These are phyloP conservation scores for Backusella tarrabulga DNA, from an alignment of 192 early-diverging fungal genomes.

Conservation along the genomic window DNA sequence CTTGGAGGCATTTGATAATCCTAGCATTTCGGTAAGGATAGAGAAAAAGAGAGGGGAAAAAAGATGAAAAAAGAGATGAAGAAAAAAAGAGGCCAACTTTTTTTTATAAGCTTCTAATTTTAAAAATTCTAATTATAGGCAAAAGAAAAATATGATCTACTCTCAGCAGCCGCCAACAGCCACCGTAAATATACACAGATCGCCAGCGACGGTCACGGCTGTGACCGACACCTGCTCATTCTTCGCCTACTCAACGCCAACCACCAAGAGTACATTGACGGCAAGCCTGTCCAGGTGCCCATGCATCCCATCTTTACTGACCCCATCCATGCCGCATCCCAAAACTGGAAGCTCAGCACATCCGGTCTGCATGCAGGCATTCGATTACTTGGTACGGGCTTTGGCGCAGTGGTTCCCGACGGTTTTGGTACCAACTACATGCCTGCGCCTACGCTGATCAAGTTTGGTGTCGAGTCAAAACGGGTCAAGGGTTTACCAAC, in stretches of 20 bases:
- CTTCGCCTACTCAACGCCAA: slow-evolving; percentile 57
- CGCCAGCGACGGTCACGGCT: slow-evolving; percentile 74
- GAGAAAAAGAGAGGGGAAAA: too few species aligned
- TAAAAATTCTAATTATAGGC: slow-evolving; percentile 1
- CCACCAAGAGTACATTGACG: slow-evolving; percentile 22
- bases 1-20: slow-evolving; percentile 65
- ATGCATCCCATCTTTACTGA: slow-evolving; percentile 64
- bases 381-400: slow-evolving; percentile 73
- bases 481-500: slow-evolving; percentile 15
- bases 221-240: slow-evolving; percentile 85
- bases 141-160: slow-evolving; percentile 31
- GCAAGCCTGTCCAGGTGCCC: background rate
- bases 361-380: slow-evolving; percentile 73
- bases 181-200: slow-evolving; percentile 68
- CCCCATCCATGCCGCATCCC: slow-evolving; percentile 67
- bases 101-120: too few species aligned
- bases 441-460: slow-evolving; percentile 58
- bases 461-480: slow-evolving; percentile 84
- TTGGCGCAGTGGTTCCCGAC: slow-evolving; percentile 76
- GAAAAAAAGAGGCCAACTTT: background rate
- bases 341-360: slow-evolving; percentile 78
- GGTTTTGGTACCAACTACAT: slow-evolving; percentile 91
- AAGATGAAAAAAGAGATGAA: too few species aligned
- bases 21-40: slow-evolving; percentile 5
- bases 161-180: slow-evolving; percentile 60